These are phyloP conservation scores for Xylaria flabelliformis DNA, from an alignment of 495 filamentous ascomycete genomes.

Conservation along the genomic window DNA sequence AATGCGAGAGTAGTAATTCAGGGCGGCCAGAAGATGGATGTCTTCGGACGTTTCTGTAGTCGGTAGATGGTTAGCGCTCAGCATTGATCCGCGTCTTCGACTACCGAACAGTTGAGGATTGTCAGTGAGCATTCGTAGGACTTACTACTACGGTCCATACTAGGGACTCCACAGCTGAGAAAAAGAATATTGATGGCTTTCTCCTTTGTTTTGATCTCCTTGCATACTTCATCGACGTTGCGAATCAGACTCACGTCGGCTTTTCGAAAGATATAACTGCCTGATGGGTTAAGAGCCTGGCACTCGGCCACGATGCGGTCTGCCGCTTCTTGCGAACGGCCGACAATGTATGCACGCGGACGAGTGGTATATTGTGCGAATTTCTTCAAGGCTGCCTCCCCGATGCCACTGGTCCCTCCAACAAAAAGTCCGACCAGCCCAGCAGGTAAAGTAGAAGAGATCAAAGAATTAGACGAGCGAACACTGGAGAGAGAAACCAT, in stretches of 20 bases:
- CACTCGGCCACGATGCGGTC: slow-evolving; percentile 54
- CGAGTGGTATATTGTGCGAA: slow-evolving; percentile 58
- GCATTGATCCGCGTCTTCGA: background rate
- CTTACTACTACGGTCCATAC: slow-evolving; percentile 38
- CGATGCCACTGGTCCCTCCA: slow-evolving; percentile 71
- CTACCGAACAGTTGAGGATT: background rate
- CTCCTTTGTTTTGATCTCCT: slow-evolving; percentile 62
- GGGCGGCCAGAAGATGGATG: slow-evolving; percentile 58
- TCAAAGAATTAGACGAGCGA: slow-evolving; percentile 26
- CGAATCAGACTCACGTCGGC: slow-evolving; percentile 64
- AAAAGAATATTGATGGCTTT: slow-evolving; percentile 68
- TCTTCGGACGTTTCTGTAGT: slow-evolving; percentile 63
- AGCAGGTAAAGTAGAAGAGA: slow-evolving; percentile 45
- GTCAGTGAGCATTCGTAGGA: background rate
- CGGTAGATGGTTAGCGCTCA: background rate
- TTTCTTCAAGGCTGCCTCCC: slow-evolving; percentile 61
- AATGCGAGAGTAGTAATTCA: slow-evolving; percentile 67
- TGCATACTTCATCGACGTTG: slow-evolving; percentile 66
- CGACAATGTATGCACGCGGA: slow-evolving; percentile 57
- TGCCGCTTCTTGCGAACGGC: slow-evolving; percentile 52
- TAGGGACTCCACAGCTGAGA: slow-evolving; percentile 56
- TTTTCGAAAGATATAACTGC: slow-evolving; percentile 59
- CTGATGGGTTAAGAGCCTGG: slow-evolving; percentile 55
- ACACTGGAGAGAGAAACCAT: slow-evolving; percentile 8
- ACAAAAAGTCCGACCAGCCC: slow-evolving; percentile 64